Base-by-base conservation (phyloP, 805 yeast genomes). In the Deakozyma indianensis region DNA sequence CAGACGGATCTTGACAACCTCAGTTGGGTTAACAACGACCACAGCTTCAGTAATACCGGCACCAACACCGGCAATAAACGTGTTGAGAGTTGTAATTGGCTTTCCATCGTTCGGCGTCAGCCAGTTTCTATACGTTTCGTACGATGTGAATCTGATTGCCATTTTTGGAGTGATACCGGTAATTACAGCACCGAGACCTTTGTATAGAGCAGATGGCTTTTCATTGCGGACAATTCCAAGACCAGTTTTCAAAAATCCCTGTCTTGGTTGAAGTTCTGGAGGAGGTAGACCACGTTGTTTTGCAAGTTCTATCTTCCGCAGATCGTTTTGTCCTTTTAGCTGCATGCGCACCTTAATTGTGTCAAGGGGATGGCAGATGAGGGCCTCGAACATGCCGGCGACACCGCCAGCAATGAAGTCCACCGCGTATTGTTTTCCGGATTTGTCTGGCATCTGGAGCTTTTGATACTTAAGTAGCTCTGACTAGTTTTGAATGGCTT, bases 321-420 rank as follows among this genome's bases (percentile, higher is more conserved):
- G 18, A n/a, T 32, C 38, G 18, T 32, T 32, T n/a, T 32, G 38
- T 58, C 77, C 76, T 61, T 82, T 80, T 56, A 90, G 73, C 65
- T 90, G 97, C 97, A 90, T 90, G 60, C 97, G 78, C 50, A 90
- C 98, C 66, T 90, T 90, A 62, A 90, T 84, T 35, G 98, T 90
- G 62, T 90, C 98, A 56, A 90, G 74, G n/a, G 97, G 97, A 64
- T 90, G 98, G 63, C 98, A 90, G 63, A 90, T 79, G 51, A 92
- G 71, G n/a, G 97, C 98, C 70, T 90, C 98, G 60, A 88, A 85
- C 49, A 90, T 70, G 48, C 98, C 98, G 14, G 98, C 98, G 4
- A 90, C 78, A 57, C 98, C 98, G 56, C 98, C 98, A 27, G 96
- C 92, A 43, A 85, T 70, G 49, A 62, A 54, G 49, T 62, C 65